phyloP scores from a whole-genome alignment of 2,329 filamentous ascomycete genomes.

The Cladosporium sp. region DNA sequence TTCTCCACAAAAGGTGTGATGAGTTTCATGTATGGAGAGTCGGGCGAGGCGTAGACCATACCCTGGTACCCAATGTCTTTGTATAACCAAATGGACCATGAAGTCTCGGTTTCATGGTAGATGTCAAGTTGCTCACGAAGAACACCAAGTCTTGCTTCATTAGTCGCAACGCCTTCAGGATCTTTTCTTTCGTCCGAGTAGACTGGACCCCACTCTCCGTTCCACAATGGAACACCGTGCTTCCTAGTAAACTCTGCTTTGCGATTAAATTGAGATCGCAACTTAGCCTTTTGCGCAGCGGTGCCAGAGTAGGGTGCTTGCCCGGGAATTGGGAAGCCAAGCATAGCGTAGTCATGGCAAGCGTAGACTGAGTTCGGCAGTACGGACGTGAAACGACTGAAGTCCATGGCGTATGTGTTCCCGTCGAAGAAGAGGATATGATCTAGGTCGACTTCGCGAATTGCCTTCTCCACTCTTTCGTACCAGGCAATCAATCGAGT shows the following conservation, averaged over 20 bases:
- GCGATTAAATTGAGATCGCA: conserved; percentile 47
- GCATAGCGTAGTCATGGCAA: conserved; percentile 55
- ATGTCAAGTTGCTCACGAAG: conserved; percentile 51
- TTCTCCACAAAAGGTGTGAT: conserved; percentile 55
- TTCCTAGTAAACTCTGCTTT: conserved; percentile 51
- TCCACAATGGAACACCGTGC: conserved; percentile 47
- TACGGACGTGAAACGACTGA: conserved; percentile 42
- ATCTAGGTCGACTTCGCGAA: conserved; percentile 49
- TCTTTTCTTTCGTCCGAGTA: conserved; percentile 46
- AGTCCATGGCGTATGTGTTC: conserved; percentile 43
- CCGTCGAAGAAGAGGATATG: conserved; percentile 48
- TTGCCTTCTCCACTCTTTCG: conserved; percentile 47
- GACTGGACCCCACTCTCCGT: conserved; percentile 51
- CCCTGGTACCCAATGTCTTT: conserved; percentile 39
- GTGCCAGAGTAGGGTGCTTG: conserved; percentile 46
- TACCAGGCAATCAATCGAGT: conserved; percentile 49
- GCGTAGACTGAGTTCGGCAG: conserved; percentile 53
- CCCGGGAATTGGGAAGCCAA: conserved; percentile 49
- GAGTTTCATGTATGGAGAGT: conserved; percentile 45
- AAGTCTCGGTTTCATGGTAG: conserved; percentile 53
- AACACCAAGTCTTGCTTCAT: conserved; percentile 43
- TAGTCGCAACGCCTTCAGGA: conserved; percentile 42
- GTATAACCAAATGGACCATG: conserved; percentile 55
- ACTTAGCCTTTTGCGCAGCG: conserved; percentile 43
- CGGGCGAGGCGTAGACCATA: conserved; percentile 30